Evolutionary conservation across 75 land plant genomes (phyloP).

Genomic region (Cryptomeria japonica): DNA sequence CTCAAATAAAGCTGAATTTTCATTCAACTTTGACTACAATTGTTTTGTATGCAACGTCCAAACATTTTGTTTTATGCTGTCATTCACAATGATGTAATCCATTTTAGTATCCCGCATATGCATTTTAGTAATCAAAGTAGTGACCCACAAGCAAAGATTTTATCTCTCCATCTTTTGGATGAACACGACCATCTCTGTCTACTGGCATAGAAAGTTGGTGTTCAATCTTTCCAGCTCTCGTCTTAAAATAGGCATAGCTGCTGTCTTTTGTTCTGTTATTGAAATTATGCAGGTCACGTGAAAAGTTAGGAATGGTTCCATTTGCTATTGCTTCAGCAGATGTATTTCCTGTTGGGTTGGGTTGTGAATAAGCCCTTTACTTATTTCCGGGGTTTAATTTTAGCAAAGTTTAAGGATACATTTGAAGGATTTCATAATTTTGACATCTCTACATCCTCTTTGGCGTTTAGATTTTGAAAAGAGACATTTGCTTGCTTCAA

Average conservation of each 20-base stretch:
- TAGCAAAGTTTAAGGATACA: not conserved
- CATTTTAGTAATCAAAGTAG: constrained; percentile 40
- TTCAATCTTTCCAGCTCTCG: constrained; percentile 63
- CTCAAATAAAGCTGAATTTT: not conserved
- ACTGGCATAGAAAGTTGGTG: constrained; percentile 47
- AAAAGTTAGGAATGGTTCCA: not conserved
- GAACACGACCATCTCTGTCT: constrained; percentile 16
- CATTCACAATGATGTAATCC: not conserved
- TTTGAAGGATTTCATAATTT: not conserved
- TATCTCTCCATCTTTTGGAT: constrained; percentile 6
- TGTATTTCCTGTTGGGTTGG: constrained; percentile 30
- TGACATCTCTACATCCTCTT: not conserved
- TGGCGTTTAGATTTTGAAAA: constrained; percentile 5
- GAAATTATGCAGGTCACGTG: constrained; percentile 13
- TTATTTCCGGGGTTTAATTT: constrained; percentile 2
- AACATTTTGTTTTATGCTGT: not conserved
- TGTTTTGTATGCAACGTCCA: not conserved
- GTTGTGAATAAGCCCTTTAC: constrained; percentile 43
- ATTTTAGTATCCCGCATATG: too few species aligned
- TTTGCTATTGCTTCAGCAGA: constrained; percentile 4
- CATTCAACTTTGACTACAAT: not conserved
- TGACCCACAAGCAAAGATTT: constrained; percentile 56
- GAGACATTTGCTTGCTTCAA: constrained; percentile 15
- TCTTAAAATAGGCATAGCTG: constrained; percentile 61
- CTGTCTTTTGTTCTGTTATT: constrained; percentile 22